Conservation (phyloP, 768 basidiomycete species). For the Floccularia luteovirens region DNA sequence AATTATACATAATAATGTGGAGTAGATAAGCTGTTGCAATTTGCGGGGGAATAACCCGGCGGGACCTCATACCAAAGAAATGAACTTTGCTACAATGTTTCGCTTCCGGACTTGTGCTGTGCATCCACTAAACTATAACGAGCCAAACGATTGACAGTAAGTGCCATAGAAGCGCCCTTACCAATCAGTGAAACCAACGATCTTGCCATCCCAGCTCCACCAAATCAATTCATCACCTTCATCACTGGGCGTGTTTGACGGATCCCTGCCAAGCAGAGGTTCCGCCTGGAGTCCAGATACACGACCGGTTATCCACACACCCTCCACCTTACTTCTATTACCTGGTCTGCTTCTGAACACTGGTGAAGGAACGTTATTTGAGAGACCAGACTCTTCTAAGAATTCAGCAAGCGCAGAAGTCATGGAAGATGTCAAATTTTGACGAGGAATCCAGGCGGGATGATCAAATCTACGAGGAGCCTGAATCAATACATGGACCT, state of each 20-base stretch:
- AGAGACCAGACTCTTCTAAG: slow-evolving; percentile 20
- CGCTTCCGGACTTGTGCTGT: too few relatives aligned
- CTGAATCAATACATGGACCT: slow-evolving; percentile 37
- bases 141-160: too few relatives aligned
- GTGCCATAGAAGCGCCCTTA: slow-evolving; percentile 17
- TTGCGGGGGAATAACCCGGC: too few relatives aligned
- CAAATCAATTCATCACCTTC: slow-evolving; percentile 46
- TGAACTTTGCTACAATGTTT: too few relatives aligned
- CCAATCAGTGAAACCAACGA: slow-evolving; percentile 47
- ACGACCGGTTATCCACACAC: slow-evolving; percentile 37
- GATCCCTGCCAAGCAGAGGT: slow-evolving; percentile 4
- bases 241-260: slow-evolving; percentile 2
- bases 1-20: too few relatives aligned
- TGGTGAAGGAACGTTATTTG: not conserved
- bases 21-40: too few relatives aligned
- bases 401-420: slow-evolving; percentile 33
- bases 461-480: slow-evolving; percentile 39
- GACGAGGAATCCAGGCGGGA: slow-evolving; percentile 39
- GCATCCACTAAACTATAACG: too few relatives aligned
- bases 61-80: too few relatives aligned
- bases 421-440: slow-evolving; percentile 28
- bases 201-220: slow-evolving; percentile 56
- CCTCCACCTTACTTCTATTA: slow-evolving; percentile 27
- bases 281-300: too few relatives aligned
- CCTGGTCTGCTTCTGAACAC: not conserved